Evolutionary conservation across 106 monocot species (phyloP).

Genomic region (Phalaenopsis aphrodite): DNA sequence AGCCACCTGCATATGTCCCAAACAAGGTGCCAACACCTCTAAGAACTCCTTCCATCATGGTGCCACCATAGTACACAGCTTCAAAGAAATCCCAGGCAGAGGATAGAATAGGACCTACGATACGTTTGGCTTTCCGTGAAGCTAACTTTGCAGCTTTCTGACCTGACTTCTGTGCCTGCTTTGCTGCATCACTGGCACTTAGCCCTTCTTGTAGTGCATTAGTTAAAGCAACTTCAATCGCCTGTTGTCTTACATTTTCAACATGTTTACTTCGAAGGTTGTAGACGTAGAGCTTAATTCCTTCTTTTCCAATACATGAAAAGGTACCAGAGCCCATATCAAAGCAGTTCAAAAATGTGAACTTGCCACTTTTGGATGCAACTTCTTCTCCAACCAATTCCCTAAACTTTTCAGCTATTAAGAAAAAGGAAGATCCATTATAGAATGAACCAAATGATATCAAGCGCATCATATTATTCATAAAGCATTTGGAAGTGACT

Average conservation of each 20-base stretch:
- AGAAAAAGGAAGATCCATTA: not conserved
- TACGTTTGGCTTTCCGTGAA: slow-evolving; percentile 66
- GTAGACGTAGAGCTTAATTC: slow-evolving; percentile 52
- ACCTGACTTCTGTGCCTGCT: slow-evolving; percentile 60
- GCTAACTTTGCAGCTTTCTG: slow-evolving; percentile 70
- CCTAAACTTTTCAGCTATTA: slow-evolving; percentile 47
- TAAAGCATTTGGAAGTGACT: not conserved
- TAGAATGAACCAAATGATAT: not conserved
- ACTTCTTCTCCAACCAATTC: slow-evolving; percentile 43
- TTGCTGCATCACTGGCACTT: slow-evolving; percentile 39
- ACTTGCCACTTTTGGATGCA: slow-evolving; percentile 51
- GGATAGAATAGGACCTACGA: slow-evolving; percentile 74
- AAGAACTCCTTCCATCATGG: slow-evolving; percentile 61
- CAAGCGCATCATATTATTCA: not conserved
- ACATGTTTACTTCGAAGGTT: slow-evolving; percentile 39
- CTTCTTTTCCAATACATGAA: slow-evolving; percentile 35
- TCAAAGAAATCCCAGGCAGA: slow-evolving; percentile 96
- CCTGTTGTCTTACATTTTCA: slow-evolving; percentile 29
- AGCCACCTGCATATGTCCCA: slow-evolving; percentile 66
- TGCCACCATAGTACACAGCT: slow-evolving; percentile 66
- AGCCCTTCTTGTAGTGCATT: slow-evolving; percentile 57
- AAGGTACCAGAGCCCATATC: slow-evolving; percentile 53
- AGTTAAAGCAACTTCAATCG: slow-evolving; percentile 43
- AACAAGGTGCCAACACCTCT: slow-evolving; percentile 64
- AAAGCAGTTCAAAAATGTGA: slow-evolving; percentile 46